Evolutionary conservation across 2,329 filamentous ascomycete genomes (phyloP), one percentile per base, ranked within the genome.

Genomic region (Sarocladium strictum): DNA sequence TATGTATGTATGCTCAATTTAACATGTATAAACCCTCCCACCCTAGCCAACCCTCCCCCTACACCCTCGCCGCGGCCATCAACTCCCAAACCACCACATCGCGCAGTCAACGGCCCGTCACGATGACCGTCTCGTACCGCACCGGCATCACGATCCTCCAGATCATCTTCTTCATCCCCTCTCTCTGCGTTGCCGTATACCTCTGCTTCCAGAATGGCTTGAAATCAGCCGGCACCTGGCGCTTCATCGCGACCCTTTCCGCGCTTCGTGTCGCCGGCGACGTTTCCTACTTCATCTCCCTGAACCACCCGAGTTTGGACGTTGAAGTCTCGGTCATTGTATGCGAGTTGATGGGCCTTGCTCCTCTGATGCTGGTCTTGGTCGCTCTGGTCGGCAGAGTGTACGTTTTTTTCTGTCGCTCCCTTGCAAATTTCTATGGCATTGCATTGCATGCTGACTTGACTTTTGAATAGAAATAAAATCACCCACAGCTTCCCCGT

Each of bases 161-260:
- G 17, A 53, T 58, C 35, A 3, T 58, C 27, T 56, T 49, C 9
- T 58, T 58, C 41, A 43, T 58, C 1, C 57, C 57, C 2, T 54
- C 55, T 14, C 54, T 57, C 0, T 1, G 55, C 21, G 47, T 58
- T 24, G 43, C 56, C 27, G 23, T 55, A 1, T 51, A 54, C 17
- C 56, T 58, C 45, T 58, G 57, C 54, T 58, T 58, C 54, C 56
- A 53, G 29, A 45, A 57, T 40, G 57, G 57, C 15, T 29, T 56
- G 19, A 56, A 55, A 15, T 41, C 51, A 27, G 57, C 56, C 19
- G 55, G 50, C 26, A 29, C 56, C 33, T 58, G 57, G 57, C 55
- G 57, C 43, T 58, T 56, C 54, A 32, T 58, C n/a, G 41, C 55
- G 26, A 55, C 56, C 52, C 56, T 58, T 17, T 54, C 56, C 21